phyloP scores from a whole-genome alignment of 148 eudicot species.

The Rhododendron mucronatum region DNA sequence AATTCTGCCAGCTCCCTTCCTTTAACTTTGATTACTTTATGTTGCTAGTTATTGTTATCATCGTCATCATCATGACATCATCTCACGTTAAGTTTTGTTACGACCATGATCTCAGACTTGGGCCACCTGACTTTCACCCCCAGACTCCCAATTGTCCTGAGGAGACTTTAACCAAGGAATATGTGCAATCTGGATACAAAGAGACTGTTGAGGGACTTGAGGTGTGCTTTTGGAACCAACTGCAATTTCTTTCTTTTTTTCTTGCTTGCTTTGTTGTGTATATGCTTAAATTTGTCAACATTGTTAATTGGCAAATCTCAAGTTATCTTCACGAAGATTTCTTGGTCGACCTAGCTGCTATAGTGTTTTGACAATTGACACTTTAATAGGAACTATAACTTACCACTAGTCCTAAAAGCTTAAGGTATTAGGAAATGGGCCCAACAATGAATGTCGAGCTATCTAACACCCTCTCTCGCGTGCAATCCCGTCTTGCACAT shows the following conservation, averaged over 20 bases:
- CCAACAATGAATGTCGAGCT: background rate
- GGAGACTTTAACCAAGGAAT: conserved; percentile 89
- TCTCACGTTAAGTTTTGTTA: background rate
- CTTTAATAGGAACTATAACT: background rate
- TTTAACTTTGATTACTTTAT: background rate
- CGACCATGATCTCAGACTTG: conserved; percentile 52
- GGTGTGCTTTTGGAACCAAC: conserved; percentile 38
- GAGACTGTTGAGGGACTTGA: conserved; percentile 98
- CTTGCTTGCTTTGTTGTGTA: background rate
- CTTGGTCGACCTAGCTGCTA: background rate
- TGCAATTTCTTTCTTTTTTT: conserved; percentile 2
- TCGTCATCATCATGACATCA: background rate
- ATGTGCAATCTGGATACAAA: conserved; percentile 85
- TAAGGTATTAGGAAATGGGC: background rate
- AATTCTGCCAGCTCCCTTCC: background rate
- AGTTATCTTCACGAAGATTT: background rate
- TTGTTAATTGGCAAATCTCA: background rate
- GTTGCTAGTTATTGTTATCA: background rate
- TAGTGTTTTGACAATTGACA: background rate
- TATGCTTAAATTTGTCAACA: background rate
- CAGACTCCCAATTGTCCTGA: conserved; percentile 86
- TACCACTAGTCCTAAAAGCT: background rate
- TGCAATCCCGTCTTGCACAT: background rate
- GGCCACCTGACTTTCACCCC: conserved; percentile 90
- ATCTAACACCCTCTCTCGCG: background rate